Base-by-base conservation (phyloP, 148 eudicot species). In the Chenopodium album region DNA sequence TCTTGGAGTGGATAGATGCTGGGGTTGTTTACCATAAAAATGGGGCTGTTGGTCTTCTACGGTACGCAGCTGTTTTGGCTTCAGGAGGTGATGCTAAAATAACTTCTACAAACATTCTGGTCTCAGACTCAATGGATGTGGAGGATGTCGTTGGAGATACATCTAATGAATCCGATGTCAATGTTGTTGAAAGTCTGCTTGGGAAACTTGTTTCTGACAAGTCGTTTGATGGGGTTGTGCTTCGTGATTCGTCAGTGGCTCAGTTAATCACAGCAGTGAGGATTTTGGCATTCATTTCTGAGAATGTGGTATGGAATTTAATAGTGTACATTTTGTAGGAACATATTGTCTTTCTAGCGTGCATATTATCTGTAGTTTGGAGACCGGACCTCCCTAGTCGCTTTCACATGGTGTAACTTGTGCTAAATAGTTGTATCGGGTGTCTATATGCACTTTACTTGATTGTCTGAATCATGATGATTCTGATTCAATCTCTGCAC, bases 21-120 rank as follows among this genome's bases (percentile, higher is more conserved):
- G 90, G 96, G 81, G 91, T 92, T 72, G 97, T 97, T 83, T 97
- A 94, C 83, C 97, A 91, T 78, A 92, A 85, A 86, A 97, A 91
- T 81, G 99, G 99, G 65, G 96, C 92, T 73, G 81, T 87, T 83
- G 99, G 98, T 74, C 96, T 97, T 79, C 82, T 97, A 84, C 92
- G 93, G 41, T 97, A 97, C 88, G 89, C 93, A 77, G 95, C 98
- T 82, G 89, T 94, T 65, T 87, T 97, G 82, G 98, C 97, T 34
- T 94, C 99, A 48, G 99, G 99, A 62, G 97, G 97, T 81, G 99
- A 97, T 91, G 96, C 94, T 81, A 95, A 91, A 87, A 89, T 94
- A 86, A 91, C 97, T 48, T 89, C 97, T 32, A 84, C 98, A 75
- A 94, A 89, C 83, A 86, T 92, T 65, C 76, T 97, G 85, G 92